Evolutionary conservation across 306 rosid species (phyloP), one percentile per base, ranked within the genome.

Genomic region (Cotoneaster glaucophyllus): DNA sequence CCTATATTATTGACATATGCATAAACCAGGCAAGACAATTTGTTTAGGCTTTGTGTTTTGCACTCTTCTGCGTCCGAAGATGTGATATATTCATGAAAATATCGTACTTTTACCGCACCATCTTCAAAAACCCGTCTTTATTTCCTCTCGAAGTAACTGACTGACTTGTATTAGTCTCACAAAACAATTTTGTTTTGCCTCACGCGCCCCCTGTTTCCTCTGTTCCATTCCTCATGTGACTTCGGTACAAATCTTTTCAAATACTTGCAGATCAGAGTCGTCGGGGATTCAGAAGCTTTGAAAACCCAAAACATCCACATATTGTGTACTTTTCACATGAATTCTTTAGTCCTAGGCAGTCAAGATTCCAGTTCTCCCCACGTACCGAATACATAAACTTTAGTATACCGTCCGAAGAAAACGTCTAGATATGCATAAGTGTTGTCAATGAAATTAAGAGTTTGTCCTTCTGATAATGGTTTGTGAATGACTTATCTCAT

Each of bases 21-120:
- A 57, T 64, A 80, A 19, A 85, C 83, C 37, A 41, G 8, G 67
- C 84, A 82, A 52, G 76, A 57, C 56, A 86, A 85, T 18, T 77
- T 77, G 8, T 44, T 32, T 31, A 77, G 34, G 76, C 86, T 79
- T 32, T 8, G 15, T 10, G 19, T 24, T 53, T 28, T 7, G 63
- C 86, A 85, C 2, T 31, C 45, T 21, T 52, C 65, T 4, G 48
- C 12, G 3, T 53, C 28, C 56, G 1, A 29, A 2, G 7, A 4
- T 2, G 5, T 6, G 62, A 52, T 6, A 22, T 37, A 67, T 34
- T 79, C 64, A 48, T 79, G 71, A 67, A 67, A 67, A 69, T 74
- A 75, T 0, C 79, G 79, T 44, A 67, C 31, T 69, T 80, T 80
- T 8, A 15, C 28, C 6, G 21, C 2, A 7, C 21, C 25, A 32